Evolutionary conservation across 2,329 filamentous ascomycete species (phyloP).

Genomic region (Torrubiellomyces zombiae): DNA sequence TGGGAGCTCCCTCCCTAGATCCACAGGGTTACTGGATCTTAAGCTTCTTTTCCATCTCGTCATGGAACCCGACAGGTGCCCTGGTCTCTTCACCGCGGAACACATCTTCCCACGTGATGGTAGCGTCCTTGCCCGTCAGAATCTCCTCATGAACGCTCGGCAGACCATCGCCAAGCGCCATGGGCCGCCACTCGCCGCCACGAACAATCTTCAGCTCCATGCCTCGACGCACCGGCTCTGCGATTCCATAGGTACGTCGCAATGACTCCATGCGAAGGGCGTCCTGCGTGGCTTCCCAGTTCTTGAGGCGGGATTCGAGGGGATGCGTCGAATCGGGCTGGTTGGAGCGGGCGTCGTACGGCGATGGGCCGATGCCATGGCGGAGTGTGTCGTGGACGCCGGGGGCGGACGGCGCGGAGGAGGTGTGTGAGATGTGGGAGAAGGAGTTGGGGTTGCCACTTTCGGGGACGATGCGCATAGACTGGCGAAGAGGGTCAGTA

Average conservation of each 20-base stretch:
- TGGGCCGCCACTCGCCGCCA: constrained; percentile 64
- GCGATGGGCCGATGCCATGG: constrained; percentile 55
- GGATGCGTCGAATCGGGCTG: constrained; percentile 55
- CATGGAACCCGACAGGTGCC: constrained; percentile 58
- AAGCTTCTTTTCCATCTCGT: constrained; percentile 86
- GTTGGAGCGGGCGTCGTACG: constrained; percentile 27
- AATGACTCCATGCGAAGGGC: constrained; percentile 74
- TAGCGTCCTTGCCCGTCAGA: constrained; percentile 59
- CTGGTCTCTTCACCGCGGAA: constrained; percentile 65
- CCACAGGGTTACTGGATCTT: constrained; percentile 52
- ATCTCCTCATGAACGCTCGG: constrained; percentile 79
- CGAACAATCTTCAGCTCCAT: constrained; percentile 90
- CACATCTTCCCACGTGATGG: constrained; percentile 85
- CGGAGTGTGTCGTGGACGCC: constrained; percentile 90
- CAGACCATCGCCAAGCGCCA: constrained; percentile 42
- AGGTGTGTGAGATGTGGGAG: constrained; percentile 42
- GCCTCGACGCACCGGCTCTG: constrained; percentile 76
- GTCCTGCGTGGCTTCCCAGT: constrained; percentile 85
- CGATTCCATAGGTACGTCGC: constrained; percentile 75
- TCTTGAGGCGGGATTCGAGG: constrained; percentile 73
- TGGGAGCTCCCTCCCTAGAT: too few species aligned
- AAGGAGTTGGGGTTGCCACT: constrained; percentile 48
- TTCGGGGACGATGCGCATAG: constrained; percentile 76
- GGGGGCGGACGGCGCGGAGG: constrained; percentile 74
- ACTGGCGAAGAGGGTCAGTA: constrained; percentile 30